These are phyloP conservation scores for Acer saccharum DNA, from an alignment of 345 rosid genomes.

Conservation along the genomic window DNA sequence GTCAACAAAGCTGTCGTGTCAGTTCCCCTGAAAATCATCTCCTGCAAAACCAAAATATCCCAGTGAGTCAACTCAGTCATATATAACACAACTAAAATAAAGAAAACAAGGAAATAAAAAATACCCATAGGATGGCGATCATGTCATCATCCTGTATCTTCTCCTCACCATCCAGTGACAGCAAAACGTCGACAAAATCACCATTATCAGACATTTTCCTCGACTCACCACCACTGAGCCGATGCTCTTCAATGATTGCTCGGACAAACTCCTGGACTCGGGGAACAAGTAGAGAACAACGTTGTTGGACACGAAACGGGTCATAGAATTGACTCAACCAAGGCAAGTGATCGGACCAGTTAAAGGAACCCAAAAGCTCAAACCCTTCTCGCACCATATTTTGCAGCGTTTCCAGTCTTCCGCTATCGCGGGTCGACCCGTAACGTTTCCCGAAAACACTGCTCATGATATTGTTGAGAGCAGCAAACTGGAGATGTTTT, in stretches of 20 bases:
- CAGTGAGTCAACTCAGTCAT: not conserved
- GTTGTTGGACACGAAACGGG: conserved; percentile 50
- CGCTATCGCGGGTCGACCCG: conserved; percentile 28
- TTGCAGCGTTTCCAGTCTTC: conserved; percentile 48
- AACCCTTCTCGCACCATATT: conserved; percentile 82
- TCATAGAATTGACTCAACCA: conserved; percentile 66
- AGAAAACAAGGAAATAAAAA: not conserved
- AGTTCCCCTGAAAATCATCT: conserved; percentile 92
- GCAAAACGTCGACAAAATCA: conserved; percentile 84
- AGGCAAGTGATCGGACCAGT: conserved; percentile 76
- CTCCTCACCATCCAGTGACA: conserved; percentile 72
- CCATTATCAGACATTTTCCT: conserved; percentile 28
- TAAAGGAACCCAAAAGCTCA: conserved; percentile 79
- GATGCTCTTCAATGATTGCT: conserved; percentile 61
- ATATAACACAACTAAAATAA: not conserved
- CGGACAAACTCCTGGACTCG: conserved; percentile 57
- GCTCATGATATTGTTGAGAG: conserved; percentile 83
- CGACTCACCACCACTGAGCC: conserved; percentile 19
- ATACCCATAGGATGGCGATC: conserved; percentile 89
- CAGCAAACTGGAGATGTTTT: conserved; percentile 68
- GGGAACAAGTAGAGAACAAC: conserved; percentile 77
- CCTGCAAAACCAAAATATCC: conserved; percentile 36
- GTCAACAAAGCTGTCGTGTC: conserved; percentile 87
- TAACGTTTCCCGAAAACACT: conserved; percentile 83
- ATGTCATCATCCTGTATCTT: conserved; percentile 79